These are phyloP conservation scores for Ampelomyces quisqualis DNA, from an alignment of 2,329 filamentous ascomycete genomes.

Conservation along the genomic window DNA sequence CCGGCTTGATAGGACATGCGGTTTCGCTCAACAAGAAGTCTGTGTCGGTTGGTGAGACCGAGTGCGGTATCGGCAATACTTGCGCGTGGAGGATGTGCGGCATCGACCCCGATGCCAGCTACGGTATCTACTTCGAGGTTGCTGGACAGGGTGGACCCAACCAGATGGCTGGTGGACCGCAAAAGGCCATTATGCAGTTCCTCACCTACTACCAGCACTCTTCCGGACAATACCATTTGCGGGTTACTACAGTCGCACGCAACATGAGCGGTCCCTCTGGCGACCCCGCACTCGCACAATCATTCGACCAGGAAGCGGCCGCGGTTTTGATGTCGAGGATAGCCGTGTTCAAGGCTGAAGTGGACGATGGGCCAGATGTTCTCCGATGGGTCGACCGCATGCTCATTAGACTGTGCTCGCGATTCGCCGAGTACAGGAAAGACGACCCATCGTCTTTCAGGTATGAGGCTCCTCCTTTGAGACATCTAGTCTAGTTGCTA, in stretches of 20 bases:
- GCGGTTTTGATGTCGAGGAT: slow-evolving; percentile 99
- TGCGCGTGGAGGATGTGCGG: slow-evolving; percentile 99
- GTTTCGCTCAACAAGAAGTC: slow-evolving; percentile 98
- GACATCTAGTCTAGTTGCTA: slow-evolving; percentile 57
- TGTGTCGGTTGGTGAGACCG: slow-evolving; percentile 92
- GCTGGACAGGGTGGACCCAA: slow-evolving; percentile 86
- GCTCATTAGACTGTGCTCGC: slow-evolving; percentile 93
- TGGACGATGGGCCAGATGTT: slow-evolving; percentile 97
- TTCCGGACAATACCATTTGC: slow-evolving; percentile 91
- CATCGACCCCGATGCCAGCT: slow-evolving; percentile 90
- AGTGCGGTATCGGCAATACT: slow-evolving; percentile 97
- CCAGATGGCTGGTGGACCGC: slow-evolving; percentile 79
- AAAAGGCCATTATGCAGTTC: slow-evolving; percentile 97
- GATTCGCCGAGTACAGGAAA: slow-evolving; percentile 97
- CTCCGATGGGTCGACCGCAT: slow-evolving; percentile 97
- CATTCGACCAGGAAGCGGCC: slow-evolving; percentile 96
- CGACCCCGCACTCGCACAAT: slow-evolving; percentile 91
- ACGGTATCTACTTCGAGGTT: slow-evolving; percentile 97
- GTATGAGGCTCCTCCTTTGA: slow-evolving; percentile 60
- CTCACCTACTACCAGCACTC: slow-evolving; percentile 98
- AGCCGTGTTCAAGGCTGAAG: slow-evolving; percentile 97
- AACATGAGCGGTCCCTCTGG: slow-evolving; percentile 91
- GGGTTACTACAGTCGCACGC: slow-evolving; percentile 89
- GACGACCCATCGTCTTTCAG: slow-evolving; percentile 95
- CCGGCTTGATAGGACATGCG: slow-evolving; percentile 92